Conservation (phyloP, 768 basidiomycete genomes). For the Boletus fagicola region DNA sequence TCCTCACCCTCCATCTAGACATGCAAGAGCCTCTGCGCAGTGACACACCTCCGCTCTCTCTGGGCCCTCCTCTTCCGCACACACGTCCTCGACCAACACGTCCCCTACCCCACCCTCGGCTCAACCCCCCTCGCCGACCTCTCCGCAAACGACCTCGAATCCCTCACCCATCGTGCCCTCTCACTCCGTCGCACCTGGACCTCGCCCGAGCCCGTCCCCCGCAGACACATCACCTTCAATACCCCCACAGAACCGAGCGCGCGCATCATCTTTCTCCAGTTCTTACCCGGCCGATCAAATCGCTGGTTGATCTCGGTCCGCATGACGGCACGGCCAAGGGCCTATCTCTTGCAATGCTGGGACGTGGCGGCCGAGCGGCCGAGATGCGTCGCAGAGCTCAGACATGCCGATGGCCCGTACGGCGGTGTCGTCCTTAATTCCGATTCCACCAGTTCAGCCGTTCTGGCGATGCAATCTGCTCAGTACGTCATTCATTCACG, state of each 20-base stretch:
- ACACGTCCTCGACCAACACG: constrained; percentile 40
- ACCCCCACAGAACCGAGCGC: constrained; percentile 24
- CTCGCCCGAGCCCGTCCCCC: constrained; percentile 36
- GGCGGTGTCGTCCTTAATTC: constrained; percentile 49
- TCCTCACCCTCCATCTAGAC: constrained; percentile 36
- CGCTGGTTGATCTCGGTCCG: constrained; percentile 50
- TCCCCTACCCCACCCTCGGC: constrained; percentile 48
- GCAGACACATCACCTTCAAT: constrained; percentile 27
- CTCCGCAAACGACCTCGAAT: constrained; percentile 46
- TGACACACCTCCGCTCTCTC: constrained; percentile 47
- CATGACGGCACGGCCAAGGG: constrained; percentile 21
- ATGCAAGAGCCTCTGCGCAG: constrained; percentile 40
- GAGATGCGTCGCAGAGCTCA: constrained; percentile 42
- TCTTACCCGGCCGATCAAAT: constrained; percentile 43
- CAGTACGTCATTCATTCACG: constrained; percentile 30
- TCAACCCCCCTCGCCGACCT: constrained; percentile 30
- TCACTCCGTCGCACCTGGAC: constrained; percentile 51
- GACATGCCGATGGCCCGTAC: constrained; percentile 33
- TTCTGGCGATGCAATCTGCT: constrained; percentile 44
- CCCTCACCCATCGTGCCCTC: constrained; percentile 38
- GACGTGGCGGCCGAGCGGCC: constrained; percentile 39
- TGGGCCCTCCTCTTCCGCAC: constrained; percentile 48
- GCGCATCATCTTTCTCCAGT: constrained; percentile 45
- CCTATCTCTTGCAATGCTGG: constrained; percentile 55
- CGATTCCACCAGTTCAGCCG: constrained; percentile 31